Percentiles rank a stretch among this genome's conserved stretches.
These are phyloP conservation scores for Lachancea sp. DNA, from an alignment of 805 yeast genomes.

Conservation along the genomic window DNA sequence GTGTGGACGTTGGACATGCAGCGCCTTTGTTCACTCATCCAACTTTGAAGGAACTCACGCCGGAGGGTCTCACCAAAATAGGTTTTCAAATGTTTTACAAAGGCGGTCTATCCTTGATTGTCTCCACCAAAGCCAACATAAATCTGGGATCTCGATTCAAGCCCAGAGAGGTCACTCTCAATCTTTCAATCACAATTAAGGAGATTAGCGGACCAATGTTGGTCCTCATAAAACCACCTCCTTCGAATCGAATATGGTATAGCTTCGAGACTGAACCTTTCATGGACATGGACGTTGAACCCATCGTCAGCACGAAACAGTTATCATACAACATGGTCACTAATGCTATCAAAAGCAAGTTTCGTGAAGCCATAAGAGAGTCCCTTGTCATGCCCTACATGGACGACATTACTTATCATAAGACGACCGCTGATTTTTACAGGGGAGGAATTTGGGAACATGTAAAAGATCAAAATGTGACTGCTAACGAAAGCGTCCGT, in stretches of 20 bases:
- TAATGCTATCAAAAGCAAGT: constrained; percentile 67
- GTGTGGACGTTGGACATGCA: constrained; percentile 67
- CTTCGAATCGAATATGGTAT: constrained; percentile 88
- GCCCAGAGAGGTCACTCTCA: constrained; percentile 67
- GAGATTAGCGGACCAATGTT: constrained; percentile 69
- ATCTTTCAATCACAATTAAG: constrained; percentile 61
- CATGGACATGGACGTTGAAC: constrained; percentile 72
- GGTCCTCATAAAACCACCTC: constrained; percentile 76
- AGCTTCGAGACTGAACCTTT: constrained; percentile 75
- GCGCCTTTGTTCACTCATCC: constrained; percentile 80
- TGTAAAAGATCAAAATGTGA: not conserved
- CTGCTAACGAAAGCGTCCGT: constrained; percentile 1
- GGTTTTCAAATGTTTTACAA: constrained; percentile 58
- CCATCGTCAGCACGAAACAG: constrained; percentile 81
- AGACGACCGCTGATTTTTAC: constrained; percentile 61
- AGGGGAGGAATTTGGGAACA: constrained; percentile 89
- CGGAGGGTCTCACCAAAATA: constrained; percentile 70
- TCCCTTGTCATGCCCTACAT: constrained; percentile 78
- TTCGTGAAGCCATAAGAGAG: constrained; percentile 72
- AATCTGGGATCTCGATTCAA: constrained; percentile 71
- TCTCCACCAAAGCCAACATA: constrained; percentile 73
- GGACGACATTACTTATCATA: constrained; percentile 77
- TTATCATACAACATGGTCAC: constrained; percentile 74
- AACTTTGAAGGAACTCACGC: constrained; percentile 56
- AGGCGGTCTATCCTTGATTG: constrained; percentile 70